Evolutionary conservation across 2,329 filamentous ascomycete species (phyloP).

Genomic region (Aspergillus vadensis): DNA sequence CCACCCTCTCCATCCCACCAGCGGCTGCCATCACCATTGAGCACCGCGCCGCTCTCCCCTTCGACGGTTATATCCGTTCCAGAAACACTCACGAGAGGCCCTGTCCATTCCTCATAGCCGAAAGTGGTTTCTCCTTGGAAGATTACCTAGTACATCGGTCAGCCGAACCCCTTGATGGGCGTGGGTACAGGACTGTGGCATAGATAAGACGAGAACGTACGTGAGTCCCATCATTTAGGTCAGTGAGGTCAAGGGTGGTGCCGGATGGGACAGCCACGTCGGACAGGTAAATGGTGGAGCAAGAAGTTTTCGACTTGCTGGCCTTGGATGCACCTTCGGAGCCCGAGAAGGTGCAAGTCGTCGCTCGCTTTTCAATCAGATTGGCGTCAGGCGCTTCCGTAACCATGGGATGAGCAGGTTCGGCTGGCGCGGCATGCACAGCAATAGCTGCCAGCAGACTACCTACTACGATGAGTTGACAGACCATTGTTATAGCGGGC

Average conservation of each 20-base stretch:
- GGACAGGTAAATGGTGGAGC: slow-evolving; percentile 6
- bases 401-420: neutral
- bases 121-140: slow-evolving; percentile 69
- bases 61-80: slow-evolving; percentile 58
- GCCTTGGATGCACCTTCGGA: slow-evolving; percentile 2
- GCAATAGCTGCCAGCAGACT: neutral
- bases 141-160: slow-evolving; percentile 47
- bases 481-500: neutral
- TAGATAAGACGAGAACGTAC: neutral
- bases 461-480: neutral
- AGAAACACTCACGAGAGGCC: slow-evolving; percentile 63
- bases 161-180: neutral
- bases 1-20: slow-evolving; percentile 65
- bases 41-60: slow-evolving; percentile 53
- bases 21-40: slow-evolving; percentile 58
- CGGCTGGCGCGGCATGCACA: neutral
- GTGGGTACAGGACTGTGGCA: fast-evolving
- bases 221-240: neutral
- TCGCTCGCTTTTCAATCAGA: neutral
- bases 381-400: neutral
- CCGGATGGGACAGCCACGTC: slow-evolving; percentile 1
- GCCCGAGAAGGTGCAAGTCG: neutral
- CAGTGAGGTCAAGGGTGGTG: neutral
- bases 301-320: slow-evolving; percentile 1
- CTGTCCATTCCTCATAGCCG: slow-evolving; percentile 65